Conservation (phyloP, 768 basidiomycete genomes). For the Boletus subcaerulescens region DNA sequence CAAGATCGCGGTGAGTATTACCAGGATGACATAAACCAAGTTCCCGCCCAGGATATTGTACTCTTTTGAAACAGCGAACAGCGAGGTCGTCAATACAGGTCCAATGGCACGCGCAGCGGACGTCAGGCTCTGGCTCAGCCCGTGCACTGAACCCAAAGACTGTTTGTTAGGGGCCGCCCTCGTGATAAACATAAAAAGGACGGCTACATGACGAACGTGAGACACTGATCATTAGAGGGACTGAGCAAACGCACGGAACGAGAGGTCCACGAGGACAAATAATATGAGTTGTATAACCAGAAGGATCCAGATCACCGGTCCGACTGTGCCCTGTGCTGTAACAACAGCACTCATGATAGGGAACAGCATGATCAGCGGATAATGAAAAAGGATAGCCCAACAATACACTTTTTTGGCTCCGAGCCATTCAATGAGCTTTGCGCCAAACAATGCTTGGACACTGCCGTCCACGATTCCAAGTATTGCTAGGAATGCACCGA, state of each 20-base stretch:
- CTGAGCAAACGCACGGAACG: slow-evolving; percentile 30
- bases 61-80: slow-evolving; percentile 52
- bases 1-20: slow-evolving; percentile 25
- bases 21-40: slow-evolving; percentile 46
- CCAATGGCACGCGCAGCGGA: slow-evolving; percentile 48
- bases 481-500: slow-evolving; percentile 39
- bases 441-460: background rate
- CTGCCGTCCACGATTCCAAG: background rate
- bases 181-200: slow-evolving; percentile 52
- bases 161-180: slow-evolving; percentile 48
- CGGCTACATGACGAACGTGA: slow-evolving; percentile 26
- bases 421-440: background rate
- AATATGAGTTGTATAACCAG: slow-evolving; percentile 29
- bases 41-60: slow-evolving; percentile 48
- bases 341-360: slow-evolving; percentile 45
- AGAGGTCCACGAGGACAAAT: slow-evolving; percentile 37
- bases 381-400: slow-evolving; percentile 34
- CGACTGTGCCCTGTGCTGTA: slow-evolving; percentile 28
- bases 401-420: slow-evolving; percentile 39
- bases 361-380: slow-evolving; percentile 40
- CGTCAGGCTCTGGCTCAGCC: slow-evolving; percentile 48
- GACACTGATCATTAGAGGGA: too few relatives aligned
- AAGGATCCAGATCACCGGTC: slow-evolving; percentile 36
- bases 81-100: slow-evolving; percentile 43
- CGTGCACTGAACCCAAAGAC: slow-evolving; percentile 58